Evolutionary conservation across 306 rosid species (phyloP).

Genomic region (Myrica gale): DNA sequence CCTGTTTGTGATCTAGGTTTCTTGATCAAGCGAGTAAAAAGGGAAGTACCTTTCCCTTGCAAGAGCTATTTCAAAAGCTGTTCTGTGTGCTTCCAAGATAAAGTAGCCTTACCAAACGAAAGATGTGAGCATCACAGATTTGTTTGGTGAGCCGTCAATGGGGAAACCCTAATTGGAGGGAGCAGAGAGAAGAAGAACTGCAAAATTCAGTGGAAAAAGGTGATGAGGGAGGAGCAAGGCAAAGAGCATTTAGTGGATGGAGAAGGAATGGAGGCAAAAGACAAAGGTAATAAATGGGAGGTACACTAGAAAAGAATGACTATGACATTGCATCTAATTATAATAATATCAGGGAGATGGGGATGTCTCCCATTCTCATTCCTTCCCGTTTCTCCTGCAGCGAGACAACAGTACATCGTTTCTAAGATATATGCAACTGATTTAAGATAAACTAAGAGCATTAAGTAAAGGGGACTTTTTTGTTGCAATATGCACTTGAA

Average conservation of each 20-base stretch:
- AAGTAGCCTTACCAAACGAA: slow-evolving; percentile 47
- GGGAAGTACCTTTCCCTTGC: slow-evolving; percentile 48
- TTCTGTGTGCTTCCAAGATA: slow-evolving; percentile 32
- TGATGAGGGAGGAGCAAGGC: slow-evolving; percentile 41
- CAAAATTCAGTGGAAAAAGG: slow-evolving; percentile 51
- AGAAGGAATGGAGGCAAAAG: slow-evolving; percentile 87
- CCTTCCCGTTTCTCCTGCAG: slow-evolving; percentile 43
- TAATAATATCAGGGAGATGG: slow-evolving; percentile 64
- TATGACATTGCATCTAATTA: slow-evolving; percentile 80
- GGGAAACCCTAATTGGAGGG: slow-evolving; percentile 60
- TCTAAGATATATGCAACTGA: background rate
- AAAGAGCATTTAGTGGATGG: slow-evolving; percentile 78
- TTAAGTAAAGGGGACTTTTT: slow-evolving; percentile 1
- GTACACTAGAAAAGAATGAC: slow-evolving; percentile 83
- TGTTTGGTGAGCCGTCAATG: slow-evolving; percentile 34
- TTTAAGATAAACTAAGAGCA: slow-evolving; percentile 1
- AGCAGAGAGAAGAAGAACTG: slow-evolving; percentile 32
- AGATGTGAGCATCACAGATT: slow-evolving; percentile 42
- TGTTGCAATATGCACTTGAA: background rate
- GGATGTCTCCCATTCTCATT: slow-evolving; percentile 60
- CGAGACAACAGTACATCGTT: slow-evolving; percentile 11
- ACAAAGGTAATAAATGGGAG: slow-evolving; percentile 90
- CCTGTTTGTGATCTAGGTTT: slow-evolving; percentile 56
- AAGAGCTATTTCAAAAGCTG: slow-evolving; percentile 44
- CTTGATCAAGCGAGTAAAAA: slow-evolving; percentile 51